Conservation (phyloP, 2,329 filamentous ascomycete species). For the Epicoccum sorghinum region DNA sequence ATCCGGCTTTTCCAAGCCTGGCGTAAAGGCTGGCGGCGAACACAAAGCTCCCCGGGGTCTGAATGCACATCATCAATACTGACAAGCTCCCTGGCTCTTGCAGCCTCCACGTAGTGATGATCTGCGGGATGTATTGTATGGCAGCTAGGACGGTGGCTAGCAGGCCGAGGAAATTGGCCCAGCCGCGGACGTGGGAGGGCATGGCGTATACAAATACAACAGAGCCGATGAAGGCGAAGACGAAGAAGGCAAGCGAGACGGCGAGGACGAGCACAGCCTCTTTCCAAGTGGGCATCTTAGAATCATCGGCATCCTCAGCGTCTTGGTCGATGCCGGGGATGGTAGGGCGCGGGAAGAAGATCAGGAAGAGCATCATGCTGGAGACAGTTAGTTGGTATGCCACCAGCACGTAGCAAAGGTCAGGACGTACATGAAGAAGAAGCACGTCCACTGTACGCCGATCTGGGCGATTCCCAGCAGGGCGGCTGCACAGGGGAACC, state of each 20-base stretch:
- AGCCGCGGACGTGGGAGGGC: constrained; percentile 70
- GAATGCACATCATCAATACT: constrained; percentile 98
- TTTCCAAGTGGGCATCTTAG: constrained; percentile 65
- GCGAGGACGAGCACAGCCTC: constrained; percentile 78
- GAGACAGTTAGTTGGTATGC: constrained; percentile 16
- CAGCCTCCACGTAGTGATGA: constrained; percentile 85
- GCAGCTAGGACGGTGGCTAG: constrained; percentile 78
- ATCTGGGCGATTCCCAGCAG: constrained; percentile 90
- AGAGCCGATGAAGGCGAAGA: constrained; percentile 68
- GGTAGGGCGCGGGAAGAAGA: constrained; percentile 72
- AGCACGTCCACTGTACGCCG: constrained; percentile 89
- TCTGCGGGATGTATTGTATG: constrained; percentile 94
- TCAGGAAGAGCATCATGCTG: constrained; percentile 89
- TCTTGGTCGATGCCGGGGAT: constrained; percentile 31
- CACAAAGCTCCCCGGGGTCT: constrained; percentile 89
- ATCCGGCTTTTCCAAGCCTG: constrained; percentile 79
- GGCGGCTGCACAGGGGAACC: constrained; percentile 83
- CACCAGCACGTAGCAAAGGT: neutral
- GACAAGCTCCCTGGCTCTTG: constrained; percentile 89
- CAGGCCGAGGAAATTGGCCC: constrained; percentile 86
- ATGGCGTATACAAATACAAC: constrained; percentile 70
- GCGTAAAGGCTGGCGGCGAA: constrained; percentile 85
- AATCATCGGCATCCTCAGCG: constrained; percentile 23
- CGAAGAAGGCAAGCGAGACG: constrained; percentile 74
- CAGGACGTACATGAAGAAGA: constrained; percentile 76